Conservation (phyloP, 1,284 basidiomycete genomes). For the Fomitopsis betulina region DNA sequence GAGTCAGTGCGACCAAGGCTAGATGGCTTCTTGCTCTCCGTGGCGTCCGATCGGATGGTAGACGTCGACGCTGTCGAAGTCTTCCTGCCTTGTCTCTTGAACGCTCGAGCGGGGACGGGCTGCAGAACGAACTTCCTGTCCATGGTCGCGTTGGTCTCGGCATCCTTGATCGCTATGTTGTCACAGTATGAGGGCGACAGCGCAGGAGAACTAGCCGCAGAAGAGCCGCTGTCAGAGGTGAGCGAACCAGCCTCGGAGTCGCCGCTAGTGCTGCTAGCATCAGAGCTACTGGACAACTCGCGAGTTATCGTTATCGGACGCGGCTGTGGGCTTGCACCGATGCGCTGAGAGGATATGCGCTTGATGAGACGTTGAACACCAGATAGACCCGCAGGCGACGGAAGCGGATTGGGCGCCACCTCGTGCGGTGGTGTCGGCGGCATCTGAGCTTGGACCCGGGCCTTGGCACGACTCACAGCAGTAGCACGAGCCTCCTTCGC, state of each 20-base stretch:
- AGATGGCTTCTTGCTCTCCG: constrained; percentile 17
- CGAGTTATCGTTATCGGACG: constrained; percentile 24
- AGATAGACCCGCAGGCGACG: constrained; percentile 20
- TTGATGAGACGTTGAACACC: constrained; percentile 50
- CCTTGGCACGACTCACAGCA: constrained; percentile 57
- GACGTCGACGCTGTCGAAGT: constrained; percentile 31
- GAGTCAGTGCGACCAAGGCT: constrained; percentile 6
- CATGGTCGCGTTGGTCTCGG: constrained; percentile 19
- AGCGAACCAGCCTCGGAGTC: constrained; percentile 61
- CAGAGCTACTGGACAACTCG: constrained; percentile 29
- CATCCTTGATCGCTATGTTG: constrained; percentile 37
- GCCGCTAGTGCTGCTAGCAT: constrained; percentile 39
- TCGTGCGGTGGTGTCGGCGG: constrained; percentile 39
- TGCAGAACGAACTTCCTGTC: constrained; percentile 36
- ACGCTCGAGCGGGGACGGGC: constrained; percentile 39
- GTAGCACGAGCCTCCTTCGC: constrained; percentile 43
- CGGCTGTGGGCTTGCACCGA: constrained; percentile 23
- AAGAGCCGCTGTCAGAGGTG: constrained; percentile 57
- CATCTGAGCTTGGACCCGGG: constrained; percentile 46
- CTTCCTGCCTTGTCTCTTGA: constrained; percentile 35
- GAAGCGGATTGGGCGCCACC: constrained; percentile 18
- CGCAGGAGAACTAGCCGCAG: constrained; percentile 25
- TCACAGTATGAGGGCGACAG: constrained; percentile 37
- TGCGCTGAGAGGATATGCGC: constrained; percentile 47
- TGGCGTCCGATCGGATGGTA: constrained; percentile 25